phyloP scores from a whole-genome alignment of 306 rosid species.

The Cucurbita moschata region DNA sequence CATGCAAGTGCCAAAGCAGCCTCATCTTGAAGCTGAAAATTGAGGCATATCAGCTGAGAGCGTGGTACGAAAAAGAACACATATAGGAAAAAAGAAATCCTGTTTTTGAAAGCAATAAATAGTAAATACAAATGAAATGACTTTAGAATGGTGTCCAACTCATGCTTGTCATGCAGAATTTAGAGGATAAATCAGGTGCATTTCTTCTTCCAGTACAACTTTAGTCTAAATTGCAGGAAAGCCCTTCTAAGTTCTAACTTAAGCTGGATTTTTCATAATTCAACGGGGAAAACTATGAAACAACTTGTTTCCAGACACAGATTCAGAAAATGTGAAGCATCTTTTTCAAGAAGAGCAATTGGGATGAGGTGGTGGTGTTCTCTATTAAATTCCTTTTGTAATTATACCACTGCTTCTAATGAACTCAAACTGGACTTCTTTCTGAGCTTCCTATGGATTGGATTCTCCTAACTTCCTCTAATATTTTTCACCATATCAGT shows the following conservation, averaged over 20 bases:
- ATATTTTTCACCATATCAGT: neutral
- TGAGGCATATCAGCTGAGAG: neutral
- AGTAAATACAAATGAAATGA: neutral
- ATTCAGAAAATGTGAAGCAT: neutral
- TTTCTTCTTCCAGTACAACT: neutral
- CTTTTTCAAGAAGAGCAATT: no score
- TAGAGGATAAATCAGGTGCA: neutral
- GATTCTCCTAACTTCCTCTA: neutral
- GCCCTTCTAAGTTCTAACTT: neutral
- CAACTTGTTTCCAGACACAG: neutral
- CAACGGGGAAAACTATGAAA: neutral
- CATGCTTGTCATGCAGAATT: neutral
- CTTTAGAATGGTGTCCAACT: neutral
- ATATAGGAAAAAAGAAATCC: neutral
- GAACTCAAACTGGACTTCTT: neutral
- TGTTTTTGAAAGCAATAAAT: neutral
- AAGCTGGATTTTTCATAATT: neutral
- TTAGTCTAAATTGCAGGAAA: neutral
- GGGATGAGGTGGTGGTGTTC: neutral
- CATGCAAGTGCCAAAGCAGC: slow-evolving; percentile 59
- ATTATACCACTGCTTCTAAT: neutral
- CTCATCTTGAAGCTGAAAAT: slow-evolving; percentile 65
- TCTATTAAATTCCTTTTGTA: neutral
- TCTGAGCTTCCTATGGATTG: neutral
- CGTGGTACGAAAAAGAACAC: neutral